phyloP scores from a whole-genome alignment of 225 moss, liverwort and hornwort species.

The Antitrichia curtipendula region DNA sequence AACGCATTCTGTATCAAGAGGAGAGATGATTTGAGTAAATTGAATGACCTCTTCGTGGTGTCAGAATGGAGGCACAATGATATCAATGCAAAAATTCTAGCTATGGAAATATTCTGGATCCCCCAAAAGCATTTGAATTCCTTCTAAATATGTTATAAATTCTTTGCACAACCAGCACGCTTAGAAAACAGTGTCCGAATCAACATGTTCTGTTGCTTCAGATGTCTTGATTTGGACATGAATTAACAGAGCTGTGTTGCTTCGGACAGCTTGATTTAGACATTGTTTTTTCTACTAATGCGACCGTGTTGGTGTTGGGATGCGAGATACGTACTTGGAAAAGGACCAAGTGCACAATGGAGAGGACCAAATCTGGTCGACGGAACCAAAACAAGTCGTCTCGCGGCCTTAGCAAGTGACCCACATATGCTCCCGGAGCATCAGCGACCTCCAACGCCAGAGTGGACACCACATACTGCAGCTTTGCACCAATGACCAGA shows the following conservation, averaged over 20 bases:
- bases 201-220: neutral
- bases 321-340: conserved; percentile 35
- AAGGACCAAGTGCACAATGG: conserved; percentile 50
- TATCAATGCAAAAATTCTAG: neutral
- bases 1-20: conserved; percentile 41
- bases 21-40: neutral
- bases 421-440: conserved; percentile 8
- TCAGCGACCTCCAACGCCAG: conserved; percentile 50
- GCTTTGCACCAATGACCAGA: conserved; percentile 50
- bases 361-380: conserved; percentile 41
- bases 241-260: too few relatives aligned
- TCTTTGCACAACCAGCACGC: neutral
- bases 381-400: conserved; percentile 72
- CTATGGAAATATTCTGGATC: neutral
- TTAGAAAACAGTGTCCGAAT: neutral
- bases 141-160: neutral
- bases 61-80: neutral
- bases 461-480: conserved; percentile 56
- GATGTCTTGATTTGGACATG: neutral
- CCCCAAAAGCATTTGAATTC: neutral
- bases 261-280: neutral
- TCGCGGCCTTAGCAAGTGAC: conserved; percentile 27
- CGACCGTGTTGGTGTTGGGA: neutral
- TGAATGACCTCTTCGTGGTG: neutral
- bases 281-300: neutral